Percentiles rank a stretch among this genome's conserved stretches.
Evolutionary conservation across 495 filamentous ascomycete species (phyloP).

Genomic region (Haplographium delicatum): DNA sequence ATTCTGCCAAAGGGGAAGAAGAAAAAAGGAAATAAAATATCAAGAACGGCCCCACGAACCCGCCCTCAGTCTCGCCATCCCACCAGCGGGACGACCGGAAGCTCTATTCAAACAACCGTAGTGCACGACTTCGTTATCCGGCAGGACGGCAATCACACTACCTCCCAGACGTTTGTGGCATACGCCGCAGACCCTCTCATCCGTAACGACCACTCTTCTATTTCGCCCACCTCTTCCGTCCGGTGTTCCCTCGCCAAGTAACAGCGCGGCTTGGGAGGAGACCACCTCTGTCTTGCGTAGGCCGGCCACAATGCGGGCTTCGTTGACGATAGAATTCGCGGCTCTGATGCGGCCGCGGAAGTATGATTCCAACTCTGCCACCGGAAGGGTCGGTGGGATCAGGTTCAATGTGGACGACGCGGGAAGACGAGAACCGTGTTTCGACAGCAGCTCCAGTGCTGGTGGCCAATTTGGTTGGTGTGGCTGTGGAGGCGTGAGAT

Average conservation of each 20-base stretch:
- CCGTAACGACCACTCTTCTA: slow-evolving; percentile 69
- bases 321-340: slow-evolving; percentile 75
- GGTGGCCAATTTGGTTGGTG: slow-evolving; percentile 69
- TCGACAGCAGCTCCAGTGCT: slow-evolving; percentile 79
- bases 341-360: slow-evolving; percentile 86
- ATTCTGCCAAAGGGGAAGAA: too few species aligned
- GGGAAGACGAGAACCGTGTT: slow-evolving; percentile 86
- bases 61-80: slow-evolving; percentile 14
- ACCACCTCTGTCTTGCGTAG: slow-evolving; percentile 70
- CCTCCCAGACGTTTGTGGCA: slow-evolving; percentile 90
- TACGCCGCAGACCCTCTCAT: slow-evolving; percentile 84
- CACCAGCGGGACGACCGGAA: neutral
- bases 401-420: slow-evolving; percentile 77
- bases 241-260: slow-evolving; percentile 58
- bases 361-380: slow-evolving; percentile 80
- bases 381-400: slow-evolving; percentile 73
- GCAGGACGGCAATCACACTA: slow-evolving; percentile 65
- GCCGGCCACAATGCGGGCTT: slow-evolving; percentile 68
- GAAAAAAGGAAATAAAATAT: neutral
- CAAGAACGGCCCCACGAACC: slow-evolving; percentile 6
- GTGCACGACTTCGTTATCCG: slow-evolving; percentile 67
- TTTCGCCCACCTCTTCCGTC: slow-evolving; percentile 56
- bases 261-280: slow-evolving; percentile 61
- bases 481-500: slow-evolving; percentile 74
- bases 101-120: slow-evolving; percentile 66